phyloP scores from a whole-genome alignment of 148 eudicot genomes.

The Dysphania ambrosioides region DNA sequence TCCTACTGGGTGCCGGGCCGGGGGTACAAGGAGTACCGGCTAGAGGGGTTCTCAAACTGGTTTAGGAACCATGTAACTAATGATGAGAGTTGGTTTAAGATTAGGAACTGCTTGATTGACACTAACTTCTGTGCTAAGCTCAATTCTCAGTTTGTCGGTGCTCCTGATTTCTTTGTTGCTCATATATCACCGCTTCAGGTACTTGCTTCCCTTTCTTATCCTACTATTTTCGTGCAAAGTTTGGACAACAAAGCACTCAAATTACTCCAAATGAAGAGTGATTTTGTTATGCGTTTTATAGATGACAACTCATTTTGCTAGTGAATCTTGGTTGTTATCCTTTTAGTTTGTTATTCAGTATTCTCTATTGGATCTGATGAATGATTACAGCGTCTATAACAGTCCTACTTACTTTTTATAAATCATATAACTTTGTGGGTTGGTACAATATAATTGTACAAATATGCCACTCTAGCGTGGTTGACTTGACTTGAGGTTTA shows the following conservation, averaged over 20 bases:
- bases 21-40: conserved; percentile 60
- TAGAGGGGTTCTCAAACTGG: conserved; percentile 71
- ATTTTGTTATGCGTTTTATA: not conserved
- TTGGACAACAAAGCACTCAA: too few species aligned
- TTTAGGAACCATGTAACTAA: conserved; percentile 53
- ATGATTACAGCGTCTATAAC: too few species aligned
- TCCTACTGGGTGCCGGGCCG: conserved; percentile 46
- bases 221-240: too few species aligned
- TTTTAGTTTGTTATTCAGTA: too few species aligned
- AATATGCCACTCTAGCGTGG: not conserved
- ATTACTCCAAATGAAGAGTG: not conserved
- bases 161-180: conserved; percentile 59
- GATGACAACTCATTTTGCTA: too few species aligned
- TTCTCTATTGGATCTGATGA: too few species aligned
- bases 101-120: conserved; percentile 65
- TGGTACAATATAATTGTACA: too few species aligned
- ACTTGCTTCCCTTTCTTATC: not conserved
- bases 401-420: too few species aligned
- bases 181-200: conserved; percentile 87
- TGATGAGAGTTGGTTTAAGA: conserved; percentile 59
- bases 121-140: conserved; percentile 57
- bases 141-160: conserved; percentile 33
- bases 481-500: not conserved
- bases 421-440: too few species aligned
- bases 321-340: too few species aligned